phyloP scores from a whole-genome alignment of 1,284 basidiomycete species.

The Leccinum subspadiceum region DNA sequence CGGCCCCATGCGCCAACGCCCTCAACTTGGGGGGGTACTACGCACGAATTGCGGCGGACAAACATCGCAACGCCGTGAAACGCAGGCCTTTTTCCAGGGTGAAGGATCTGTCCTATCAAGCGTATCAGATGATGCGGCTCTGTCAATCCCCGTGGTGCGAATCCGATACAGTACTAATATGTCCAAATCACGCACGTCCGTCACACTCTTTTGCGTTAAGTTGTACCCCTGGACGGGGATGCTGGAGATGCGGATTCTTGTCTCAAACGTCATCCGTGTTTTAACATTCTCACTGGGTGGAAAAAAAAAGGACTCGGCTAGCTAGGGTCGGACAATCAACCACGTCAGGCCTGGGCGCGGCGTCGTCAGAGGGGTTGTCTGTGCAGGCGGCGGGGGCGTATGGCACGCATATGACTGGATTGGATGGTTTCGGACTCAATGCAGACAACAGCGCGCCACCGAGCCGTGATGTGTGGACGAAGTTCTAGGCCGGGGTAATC shows the following conservation, averaged over 20 bases:
- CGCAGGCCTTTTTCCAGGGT: slow-evolving; percentile 15
- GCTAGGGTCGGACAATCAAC: slow-evolving; percentile 2
- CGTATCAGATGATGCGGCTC: slow-evolving; percentile 27
- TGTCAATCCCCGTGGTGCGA: slow-evolving; percentile 17
- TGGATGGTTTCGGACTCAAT: slow-evolving; percentile 8
- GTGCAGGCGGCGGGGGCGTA: not conserved
- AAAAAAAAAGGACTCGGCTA: slow-evolving; percentile 3
- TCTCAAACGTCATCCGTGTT: slow-evolving; percentile 8
- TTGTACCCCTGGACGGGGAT: not conserved
- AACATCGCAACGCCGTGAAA: slow-evolving; percentile 25
- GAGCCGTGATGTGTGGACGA: slow-evolving; percentile 1
- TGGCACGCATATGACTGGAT: slow-evolving; percentile 4
- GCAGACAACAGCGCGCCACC: slow-evolving; percentile 2
- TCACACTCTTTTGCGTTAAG: not conserved
- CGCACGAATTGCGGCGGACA: slow-evolving; percentile 20
- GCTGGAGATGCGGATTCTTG: not conserved
- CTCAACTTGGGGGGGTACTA: not conserved
- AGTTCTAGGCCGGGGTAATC: slow-evolving; percentile 30
- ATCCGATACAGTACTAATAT: slow-evolving; percentile 8
- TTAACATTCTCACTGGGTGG: not conserved
- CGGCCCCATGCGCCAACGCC: not conserved
- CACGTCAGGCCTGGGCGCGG: slow-evolving; percentile 4
- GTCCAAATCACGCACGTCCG: slow-evolving; percentile 7
- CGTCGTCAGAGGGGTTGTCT: slow-evolving; percentile 1
- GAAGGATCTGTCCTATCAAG: slow-evolving; percentile 21